Evolutionary conservation across 2,329 filamentous ascomycete species (phyloP).

Genomic region (Exophiala oligosperma): DNA sequence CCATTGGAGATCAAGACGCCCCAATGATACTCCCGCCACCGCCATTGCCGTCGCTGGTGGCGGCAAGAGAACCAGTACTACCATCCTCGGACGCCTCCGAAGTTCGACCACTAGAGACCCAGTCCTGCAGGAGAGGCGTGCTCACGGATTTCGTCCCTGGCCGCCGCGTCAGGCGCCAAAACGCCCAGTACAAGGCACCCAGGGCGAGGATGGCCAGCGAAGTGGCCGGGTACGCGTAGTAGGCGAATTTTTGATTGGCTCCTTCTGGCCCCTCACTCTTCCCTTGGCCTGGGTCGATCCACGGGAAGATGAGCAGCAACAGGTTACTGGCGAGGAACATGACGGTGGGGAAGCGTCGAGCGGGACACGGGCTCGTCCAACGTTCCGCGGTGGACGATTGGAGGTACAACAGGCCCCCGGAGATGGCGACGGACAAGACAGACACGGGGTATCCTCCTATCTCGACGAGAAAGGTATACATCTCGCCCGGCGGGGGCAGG

Average conservation of each 20-base stretch:
- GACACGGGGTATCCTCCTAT: conserved; percentile 35
- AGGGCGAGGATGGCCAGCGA: conserved; percentile 54
- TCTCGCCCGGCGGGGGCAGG: conserved; percentile 65
- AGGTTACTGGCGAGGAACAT: conserved; percentile 64
- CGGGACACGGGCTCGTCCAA: conserved; percentile 58
- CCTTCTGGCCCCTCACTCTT: conserved; percentile 38
- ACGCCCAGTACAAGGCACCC: conserved; percentile 54
- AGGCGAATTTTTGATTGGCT: conserved; percentile 51
- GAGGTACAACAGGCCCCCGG: conserved; percentile 55
- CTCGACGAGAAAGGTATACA: conserved; percentile 62
- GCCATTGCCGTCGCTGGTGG: too few relatives aligned
- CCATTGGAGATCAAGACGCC: too few relatives aligned
- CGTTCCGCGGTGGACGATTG: conserved; percentile 30
- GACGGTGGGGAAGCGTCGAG: conserved; percentile 54
- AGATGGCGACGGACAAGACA: conserved; percentile 35
- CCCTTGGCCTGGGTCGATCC: conserved; percentile 50
- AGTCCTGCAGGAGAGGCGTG: not conserved
- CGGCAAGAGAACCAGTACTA: not conserved
- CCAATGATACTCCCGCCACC: too few relatives aligned
- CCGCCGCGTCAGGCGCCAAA: conserved; percentile 47
- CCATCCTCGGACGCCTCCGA: not conserved
- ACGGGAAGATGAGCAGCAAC: conserved; percentile 62
- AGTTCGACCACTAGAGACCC: not conserved
- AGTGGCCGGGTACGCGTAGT: conserved; percentile 59
- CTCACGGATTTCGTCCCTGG: not conserved